These are phyloP conservation scores for Fusarium albosuccineum DNA, from an alignment of 2,329 filamentous ascomycete species.

Conservation along the genomic window DNA sequence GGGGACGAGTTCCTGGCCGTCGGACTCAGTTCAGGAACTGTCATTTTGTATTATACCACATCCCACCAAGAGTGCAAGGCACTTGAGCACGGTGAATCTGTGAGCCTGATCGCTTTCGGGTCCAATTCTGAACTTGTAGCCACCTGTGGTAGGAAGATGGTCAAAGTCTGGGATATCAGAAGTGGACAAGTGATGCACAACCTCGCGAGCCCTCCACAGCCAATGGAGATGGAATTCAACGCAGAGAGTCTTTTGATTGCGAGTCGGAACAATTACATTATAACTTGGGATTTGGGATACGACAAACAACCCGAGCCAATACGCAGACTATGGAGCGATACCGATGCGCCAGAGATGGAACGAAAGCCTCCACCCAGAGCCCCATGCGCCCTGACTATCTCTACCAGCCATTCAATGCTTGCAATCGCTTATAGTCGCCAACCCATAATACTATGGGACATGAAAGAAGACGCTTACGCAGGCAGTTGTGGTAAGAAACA, in stretches of 20 bases:
- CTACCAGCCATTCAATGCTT: conserved; percentile 48
- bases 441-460: conserved; percentile 53
- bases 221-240: conserved; percentile 45
- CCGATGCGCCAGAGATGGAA: conserved; percentile 24
- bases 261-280: conserved; percentile 44
- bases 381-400: conserved; percentile 47
- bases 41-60: conserved; percentile 42
- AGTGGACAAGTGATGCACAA: conserved; percentile 43
- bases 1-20: conserved; percentile 48
- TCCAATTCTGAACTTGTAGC: conserved; percentile 46
- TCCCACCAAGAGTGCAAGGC: conserved; percentile 47
- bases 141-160: conserved; percentile 46
- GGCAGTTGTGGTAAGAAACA: conserved; percentile 52
- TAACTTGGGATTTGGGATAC: conserved; percentile 45
- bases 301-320: conserved; percentile 24
- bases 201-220: conserved; percentile 41
- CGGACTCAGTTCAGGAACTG: conserved; percentile 40
- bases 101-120: conserved; percentile 50
- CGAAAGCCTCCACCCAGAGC: conserved; percentile 21
- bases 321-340: conserved; percentile 42
- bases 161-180: conserved; percentile 50
- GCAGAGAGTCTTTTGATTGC: conserved; percentile 45
- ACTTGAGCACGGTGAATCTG: conserved; percentile 47
- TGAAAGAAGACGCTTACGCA: conserved; percentile 47
- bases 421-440: conserved; percentile 50